Evolutionary conservation across 1,284 basidiomycete genomes (phyloP), one percentile per base, ranked within the genome.

Genomic region (Ustilago sp.): DNA sequence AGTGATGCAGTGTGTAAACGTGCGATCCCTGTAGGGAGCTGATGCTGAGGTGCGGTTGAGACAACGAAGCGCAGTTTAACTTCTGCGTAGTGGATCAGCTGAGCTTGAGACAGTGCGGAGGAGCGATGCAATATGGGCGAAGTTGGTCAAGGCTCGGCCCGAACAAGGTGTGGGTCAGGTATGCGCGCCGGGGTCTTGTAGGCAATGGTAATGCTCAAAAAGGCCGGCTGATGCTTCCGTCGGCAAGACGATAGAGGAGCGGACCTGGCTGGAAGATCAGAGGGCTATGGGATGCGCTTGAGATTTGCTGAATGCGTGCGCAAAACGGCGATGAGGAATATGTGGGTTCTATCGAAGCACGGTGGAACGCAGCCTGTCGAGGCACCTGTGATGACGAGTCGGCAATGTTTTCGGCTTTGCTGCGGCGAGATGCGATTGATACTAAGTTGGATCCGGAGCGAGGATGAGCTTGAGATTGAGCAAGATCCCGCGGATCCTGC

Each of bases 401-500:
- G 28, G 15, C 28, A 28, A 50, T 32, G 31, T 31, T 50, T 12
- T 50, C 48, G 48, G 12, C 15, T 31, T 3, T 55, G 53, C 8
- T 15, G 38, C 36, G 9, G 19, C 32, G 7, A 9, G 19, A 3
- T 28, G 36, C 38, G 38, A 17, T 32, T 19, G 47, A 15, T 45
- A 36, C 34, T 51, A 38, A 23, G 50, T 48, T 36, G 13, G 32
- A 9, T 52, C 50, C n/a, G 17, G 51, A 12, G 35, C 28, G n/a
- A 50, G 56, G 63, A n/a, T 35, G 28, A 70, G 9, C 62, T 64
- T 64, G 68, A 70, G 58, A 58, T 35, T 61, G 54, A 70, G 68
- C 68, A 58, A 61, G 54, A 45, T 53, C 19, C 38, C 9, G 15
- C 31, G 67, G 59, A 15, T 56, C 56, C 55, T 45, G 39, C 56